Base-by-base conservation (phyloP, 1,139 yeast species). In the Lodderomyces jiufengensis region DNA sequence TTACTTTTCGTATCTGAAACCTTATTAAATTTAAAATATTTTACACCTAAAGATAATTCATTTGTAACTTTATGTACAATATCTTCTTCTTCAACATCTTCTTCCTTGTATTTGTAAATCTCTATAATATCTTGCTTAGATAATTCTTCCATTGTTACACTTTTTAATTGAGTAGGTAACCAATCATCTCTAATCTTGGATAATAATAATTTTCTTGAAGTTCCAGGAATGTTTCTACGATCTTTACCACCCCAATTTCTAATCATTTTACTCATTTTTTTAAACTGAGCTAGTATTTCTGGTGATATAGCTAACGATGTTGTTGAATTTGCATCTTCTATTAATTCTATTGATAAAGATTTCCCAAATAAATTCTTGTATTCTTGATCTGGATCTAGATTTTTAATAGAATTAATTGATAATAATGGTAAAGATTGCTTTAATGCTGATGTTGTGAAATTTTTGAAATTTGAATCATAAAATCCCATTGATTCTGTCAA, bases 241-340 rank as follows among this genome's bases (percentile, higher is more conserved):
- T 85, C 95, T 46, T 78, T 76, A 0, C 95, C 95, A 33, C 88
- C 82, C 94, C 95, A 86, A 14, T 87, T 87, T 47, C 85, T 70
- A 1, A 84, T 78, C 20, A 81, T 59, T 40, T 78, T 70, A 9
- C 83, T 78, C 45, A 83, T 46, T 42, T 73, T 70, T 47, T 78
- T 80, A 45, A 80, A 76, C 48, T 80, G 86, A 36, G 70, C 76
- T 39, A 83, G 59, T 9, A 78, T 71, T 45, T 82, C 88, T 1
- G 88, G 88, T 0, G 84, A 70, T 2, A 77, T 70, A 22, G 82
- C 77, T 23, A 73, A 52, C 1, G 81, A 66, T 1, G 80, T 63
- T 4, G 80, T 66, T 6, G 84, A 72, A 46, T 83, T 85, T 1
- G 87, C 90, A 55, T 83, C 92, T 37, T 80, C 83, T 11, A 84